These are phyloP conservation scores for Scutellaria minor DNA, from an alignment of 257 asterid genomes.

Conservation along the genomic window DNA sequence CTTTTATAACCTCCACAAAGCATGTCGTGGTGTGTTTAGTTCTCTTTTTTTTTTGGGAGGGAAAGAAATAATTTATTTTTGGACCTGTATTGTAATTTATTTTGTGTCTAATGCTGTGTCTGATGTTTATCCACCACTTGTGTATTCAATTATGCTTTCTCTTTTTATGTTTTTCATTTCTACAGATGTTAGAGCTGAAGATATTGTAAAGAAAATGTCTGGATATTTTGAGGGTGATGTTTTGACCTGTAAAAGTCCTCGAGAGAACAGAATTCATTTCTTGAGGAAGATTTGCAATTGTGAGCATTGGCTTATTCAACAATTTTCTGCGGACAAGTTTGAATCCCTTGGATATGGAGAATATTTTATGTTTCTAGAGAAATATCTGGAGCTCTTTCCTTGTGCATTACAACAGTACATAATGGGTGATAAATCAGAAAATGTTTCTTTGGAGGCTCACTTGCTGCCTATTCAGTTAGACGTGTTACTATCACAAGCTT, in stretches of 20 bases:
- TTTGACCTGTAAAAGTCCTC: constrained; percentile 34
- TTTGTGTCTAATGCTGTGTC: constrained; percentile 14
- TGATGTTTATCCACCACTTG: not conserved
- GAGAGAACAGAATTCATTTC: constrained; percentile 49
- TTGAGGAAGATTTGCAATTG: constrained; percentile 70
- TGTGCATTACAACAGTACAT: constrained; percentile 54
- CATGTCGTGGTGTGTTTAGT: constrained; percentile 20
- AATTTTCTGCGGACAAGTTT: constrained; percentile 57
- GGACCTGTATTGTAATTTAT: not conserved
- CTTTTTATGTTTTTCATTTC: constrained; percentile 30
- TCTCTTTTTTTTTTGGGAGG: not conserved
- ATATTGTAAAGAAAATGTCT: constrained; percentile 61
- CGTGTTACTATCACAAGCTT: constrained; percentile 73
- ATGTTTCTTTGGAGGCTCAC: constrained; percentile 63
- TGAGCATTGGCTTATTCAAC: constrained; percentile 69
- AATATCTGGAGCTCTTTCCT: constrained; percentile 61
- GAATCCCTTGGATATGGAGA: constrained; percentile 85
- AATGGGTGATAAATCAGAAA: constrained; percentile 46
- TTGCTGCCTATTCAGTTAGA: constrained; percentile 75
- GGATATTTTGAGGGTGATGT: constrained; percentile 61
- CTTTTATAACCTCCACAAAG: constrained; percentile 20
- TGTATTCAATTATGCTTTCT: constrained; percentile 16
- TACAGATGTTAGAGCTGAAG: constrained; percentile 63
- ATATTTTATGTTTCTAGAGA: constrained; percentile 68
- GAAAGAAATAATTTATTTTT: not conserved